A percentile compares a stretch with the other conserved stretches of the same genome.
Evolutionary conservation across 768 basidiomycete genomes (phyloP).

Genomic region (Pleurotus pulmonarius): DNA sequence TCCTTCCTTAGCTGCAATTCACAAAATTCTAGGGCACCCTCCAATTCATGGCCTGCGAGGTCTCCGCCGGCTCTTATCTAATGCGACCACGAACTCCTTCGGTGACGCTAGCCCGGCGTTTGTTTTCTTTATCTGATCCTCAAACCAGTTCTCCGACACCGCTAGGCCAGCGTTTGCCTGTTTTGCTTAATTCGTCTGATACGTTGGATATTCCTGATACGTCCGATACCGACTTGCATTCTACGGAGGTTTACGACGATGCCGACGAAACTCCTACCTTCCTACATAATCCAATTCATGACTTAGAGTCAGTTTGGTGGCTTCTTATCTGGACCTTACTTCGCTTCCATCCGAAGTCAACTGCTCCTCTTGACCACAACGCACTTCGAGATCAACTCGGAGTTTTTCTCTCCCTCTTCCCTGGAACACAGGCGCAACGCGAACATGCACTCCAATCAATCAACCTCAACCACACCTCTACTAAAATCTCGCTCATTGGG

Average conservation of each 20-base stretch:
- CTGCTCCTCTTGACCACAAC: background rate
- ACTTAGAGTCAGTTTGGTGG: constrained; percentile 2
- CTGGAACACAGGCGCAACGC: background rate
- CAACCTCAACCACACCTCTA: too few relatives aligned
- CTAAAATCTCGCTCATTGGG: too few relatives aligned
- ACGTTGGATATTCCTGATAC: too few relatives aligned
- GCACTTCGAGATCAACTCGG: background rate
- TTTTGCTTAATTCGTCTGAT: too few relatives aligned
- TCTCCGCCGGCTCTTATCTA: background rate
- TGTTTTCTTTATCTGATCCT: background rate
- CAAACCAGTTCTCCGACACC: too few relatives aligned
- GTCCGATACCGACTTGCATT: too few relatives aligned
- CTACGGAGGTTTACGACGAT: background rate
- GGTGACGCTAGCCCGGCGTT: background rate
- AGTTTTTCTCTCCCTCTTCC: background rate
- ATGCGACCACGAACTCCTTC: background rate
- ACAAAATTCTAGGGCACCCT: background rate
- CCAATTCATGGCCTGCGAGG: background rate
- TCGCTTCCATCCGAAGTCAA: background rate
- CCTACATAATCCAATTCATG: background rate
- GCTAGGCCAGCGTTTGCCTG: too few relatives aligned
- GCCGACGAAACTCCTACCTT: background rate
- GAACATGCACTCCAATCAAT: background rate
- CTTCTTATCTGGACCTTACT: background rate
- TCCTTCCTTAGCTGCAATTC: too few relatives aligned